Evolutionary conservation across 345 rosid species (phyloP).

Genomic region (Hirschfeldia incana): DNA sequence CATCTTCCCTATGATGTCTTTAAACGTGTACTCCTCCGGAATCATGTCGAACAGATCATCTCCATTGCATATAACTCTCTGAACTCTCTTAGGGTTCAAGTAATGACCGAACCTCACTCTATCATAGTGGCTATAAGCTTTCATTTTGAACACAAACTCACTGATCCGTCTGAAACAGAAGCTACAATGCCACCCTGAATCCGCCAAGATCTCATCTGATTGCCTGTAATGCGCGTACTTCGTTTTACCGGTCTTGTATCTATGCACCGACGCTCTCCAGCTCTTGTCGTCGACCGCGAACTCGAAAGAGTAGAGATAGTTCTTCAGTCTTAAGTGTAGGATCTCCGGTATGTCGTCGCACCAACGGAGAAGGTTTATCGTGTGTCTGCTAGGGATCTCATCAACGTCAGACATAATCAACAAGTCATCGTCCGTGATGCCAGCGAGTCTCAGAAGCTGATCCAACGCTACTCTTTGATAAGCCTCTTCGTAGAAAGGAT

Average conservation of each 20-base stretch:
- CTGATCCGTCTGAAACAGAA: slow-evolving; percentile 61
- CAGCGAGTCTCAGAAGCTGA: slow-evolving; percentile 67
- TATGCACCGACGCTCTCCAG: slow-evolving; percentile 90
- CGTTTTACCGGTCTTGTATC: slow-evolving; percentile 61
- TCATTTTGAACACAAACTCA: slow-evolving; percentile 76
- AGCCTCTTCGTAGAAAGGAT: slow-evolving; percentile 83
- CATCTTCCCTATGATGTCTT: slow-evolving; percentile 69
- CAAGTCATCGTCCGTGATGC: slow-evolving; percentile 77
- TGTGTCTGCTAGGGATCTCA: slow-evolving; percentile 87
- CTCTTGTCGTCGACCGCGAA: slow-evolving; percentile 69
- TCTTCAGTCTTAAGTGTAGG: slow-evolving; percentile 73
- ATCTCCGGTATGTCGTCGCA: slow-evolving; percentile 71
- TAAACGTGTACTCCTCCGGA: slow-evolving; percentile 77
- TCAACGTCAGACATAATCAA: slow-evolving; percentile 89
- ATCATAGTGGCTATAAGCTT: slow-evolving; percentile 73
- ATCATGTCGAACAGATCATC: slow-evolving; percentile 74
- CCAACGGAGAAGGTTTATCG: slow-evolving; percentile 82
- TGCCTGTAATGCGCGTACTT: slow-evolving; percentile 74
- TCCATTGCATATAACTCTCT: slow-evolving; percentile 66
- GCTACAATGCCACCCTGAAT: slow-evolving; percentile 88
- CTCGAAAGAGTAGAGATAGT: slow-evolving; percentile 84
- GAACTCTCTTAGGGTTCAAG: slow-evolving; percentile 64
- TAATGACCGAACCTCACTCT: slow-evolving; percentile 64
- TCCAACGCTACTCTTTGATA: slow-evolving; percentile 79
- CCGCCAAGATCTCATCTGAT: slow-evolving; percentile 60